A percentile compares a stretch with the other conserved stretches of the same genome.
Evolutionary conservation across 2,329 filamentous ascomycete species (phyloP).

Genomic region (Metarhizium album): DNA sequence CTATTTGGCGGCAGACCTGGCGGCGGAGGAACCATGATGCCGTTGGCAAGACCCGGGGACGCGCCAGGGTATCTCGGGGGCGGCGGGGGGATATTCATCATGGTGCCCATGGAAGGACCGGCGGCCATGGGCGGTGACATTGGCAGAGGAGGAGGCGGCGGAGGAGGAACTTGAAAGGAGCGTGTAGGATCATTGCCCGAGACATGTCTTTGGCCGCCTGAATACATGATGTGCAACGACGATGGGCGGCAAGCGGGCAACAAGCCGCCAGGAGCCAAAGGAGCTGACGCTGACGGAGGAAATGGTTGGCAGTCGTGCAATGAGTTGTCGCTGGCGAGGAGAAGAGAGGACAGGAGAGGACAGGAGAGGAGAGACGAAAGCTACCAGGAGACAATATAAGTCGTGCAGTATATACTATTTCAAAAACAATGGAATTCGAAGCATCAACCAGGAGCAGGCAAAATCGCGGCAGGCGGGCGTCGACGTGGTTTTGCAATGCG

Average conservation of each 20-base stretch:
- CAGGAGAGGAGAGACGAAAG: no score
- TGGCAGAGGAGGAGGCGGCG: slow-evolving; percentile 46
- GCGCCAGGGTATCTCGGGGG: slow-evolving; percentile 41
- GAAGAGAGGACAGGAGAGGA: no score
- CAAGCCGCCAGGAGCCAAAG: not conserved
- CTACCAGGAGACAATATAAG: not conserved
- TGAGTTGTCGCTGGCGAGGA: not conserved
- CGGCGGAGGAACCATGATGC: slow-evolving; percentile 41
- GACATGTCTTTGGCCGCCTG: slow-evolving; percentile 38
- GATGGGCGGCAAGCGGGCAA: slow-evolving; percentile 2
- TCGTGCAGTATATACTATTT: not conserved
- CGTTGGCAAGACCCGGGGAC: slow-evolving; percentile 25
- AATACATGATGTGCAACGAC: slow-evolving; percentile 37
- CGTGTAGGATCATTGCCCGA: slow-evolving; percentile 37
- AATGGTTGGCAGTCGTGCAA: not conserved
- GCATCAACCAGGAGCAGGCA: not conserved
- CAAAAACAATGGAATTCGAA: not conserved
- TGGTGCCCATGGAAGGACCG: slow-evolving; percentile 30
- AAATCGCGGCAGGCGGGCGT: not conserved
- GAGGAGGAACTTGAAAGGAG: slow-evolving; percentile 44
- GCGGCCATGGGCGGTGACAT: slow-evolving; percentile 37
- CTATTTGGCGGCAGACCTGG: slow-evolving; percentile 41
- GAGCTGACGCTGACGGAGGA: not conserved
- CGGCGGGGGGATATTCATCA: slow-evolving; percentile 43
- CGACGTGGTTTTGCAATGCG: not conserved